Evolutionary conservation across 1,284 basidiomycete genomes (phyloP), one percentile per base, ranked within the genome.

Genomic region (Salmacisia buchloeana): DNA sequence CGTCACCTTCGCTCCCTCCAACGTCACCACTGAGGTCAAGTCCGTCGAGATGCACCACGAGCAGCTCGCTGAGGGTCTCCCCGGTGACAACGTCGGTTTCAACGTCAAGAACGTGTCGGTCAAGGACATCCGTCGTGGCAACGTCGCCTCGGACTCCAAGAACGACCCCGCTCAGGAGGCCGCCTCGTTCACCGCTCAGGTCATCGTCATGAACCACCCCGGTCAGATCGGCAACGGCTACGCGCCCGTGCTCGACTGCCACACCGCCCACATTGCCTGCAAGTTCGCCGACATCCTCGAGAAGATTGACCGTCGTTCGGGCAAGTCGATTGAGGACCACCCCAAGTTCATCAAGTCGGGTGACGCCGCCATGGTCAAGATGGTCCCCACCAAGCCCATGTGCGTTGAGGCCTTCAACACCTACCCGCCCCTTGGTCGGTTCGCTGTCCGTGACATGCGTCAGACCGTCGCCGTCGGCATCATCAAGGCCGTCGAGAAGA

Each of bases 1-100:
- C 62, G 94, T 97, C 83, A 89, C 85, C 82, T 98, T 98, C 80
- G 94, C 96, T 75, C 94, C 94, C 70, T 83, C 92, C 73, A 93
- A 93, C 85, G 94, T 99, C 79, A 97, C 94, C 83, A 99, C 96
- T 84, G 96, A 98, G 90, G 94, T 98, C 85, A 97, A 97, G 89
- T 97, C 81, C 61, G 94, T 98, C 83, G 94, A 98, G 86, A 98
- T 98, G 96, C 96, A 98, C 84, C 94, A 97, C 90, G 94, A 98
- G 84, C 92, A 94, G 83, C 92, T 99, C 83, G 86, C 86, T 82
- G 86, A 92, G 84, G 96, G 96, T 86, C 80, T 86, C 69, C 94
- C 94, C 69, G 96, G 96, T 87, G 94, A 98, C 88, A 98, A 98
- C 84, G 94, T 97, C 81, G 94, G 92, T 70, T 94, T 94, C 88